These are phyloP conservation scores for Cercospora sp. DNA, from an alignment of 2,329 filamentous ascomycete genomes.

Conservation along the genomic window DNA sequence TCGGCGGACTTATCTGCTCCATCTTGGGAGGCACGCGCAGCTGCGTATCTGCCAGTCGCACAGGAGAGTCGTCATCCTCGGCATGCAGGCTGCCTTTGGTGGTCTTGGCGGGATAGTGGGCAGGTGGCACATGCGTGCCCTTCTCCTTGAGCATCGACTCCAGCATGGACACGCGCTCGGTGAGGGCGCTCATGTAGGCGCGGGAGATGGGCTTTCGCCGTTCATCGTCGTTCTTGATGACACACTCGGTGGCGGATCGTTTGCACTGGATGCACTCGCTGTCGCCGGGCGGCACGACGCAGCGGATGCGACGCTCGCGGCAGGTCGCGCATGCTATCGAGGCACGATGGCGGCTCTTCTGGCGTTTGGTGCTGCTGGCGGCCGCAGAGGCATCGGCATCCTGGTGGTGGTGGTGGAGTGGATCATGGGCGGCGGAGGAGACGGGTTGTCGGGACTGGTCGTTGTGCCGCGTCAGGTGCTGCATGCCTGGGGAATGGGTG, in stretches of 20 bases:
- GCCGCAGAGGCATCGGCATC: conserved; percentile 11
- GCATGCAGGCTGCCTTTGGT: conserved; percentile 26
- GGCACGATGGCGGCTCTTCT: conserved; percentile 27
- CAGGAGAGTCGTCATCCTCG: conserved; percentile 28
- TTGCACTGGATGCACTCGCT: conserved; percentile 30
- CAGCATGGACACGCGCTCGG: conserved; percentile 29
- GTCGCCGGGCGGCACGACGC: conserved; percentile 29
- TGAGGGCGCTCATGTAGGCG: conserved; percentile 32
- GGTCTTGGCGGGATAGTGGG: conserved; percentile 31
- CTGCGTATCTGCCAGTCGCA: conserved; percentile 2
- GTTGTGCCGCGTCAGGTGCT: not conserved
- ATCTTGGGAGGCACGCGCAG: conserved; percentile 9
- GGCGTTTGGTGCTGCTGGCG: conserved; percentile 17
- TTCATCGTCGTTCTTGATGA: conserved; percentile 35
- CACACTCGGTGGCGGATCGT: conserved; percentile 26
- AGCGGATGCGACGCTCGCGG: conserved; percentile 31
- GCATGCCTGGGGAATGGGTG: conserved; percentile 1
- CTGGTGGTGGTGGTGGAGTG: conserved; percentile 4
- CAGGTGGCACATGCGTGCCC: conserved; percentile 26
- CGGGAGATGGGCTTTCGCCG: conserved; percentile 29
- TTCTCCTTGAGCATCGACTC: conserved; percentile 31
- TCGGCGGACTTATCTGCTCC: conserved; percentile 25
- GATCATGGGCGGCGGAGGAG: not conserved
- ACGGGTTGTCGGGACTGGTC: not conserved
- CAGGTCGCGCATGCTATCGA: conserved; percentile 28